Conservation (phyloP, 768 basidiomycete species). For the Phlebiopsis flavidoalba region DNA sequence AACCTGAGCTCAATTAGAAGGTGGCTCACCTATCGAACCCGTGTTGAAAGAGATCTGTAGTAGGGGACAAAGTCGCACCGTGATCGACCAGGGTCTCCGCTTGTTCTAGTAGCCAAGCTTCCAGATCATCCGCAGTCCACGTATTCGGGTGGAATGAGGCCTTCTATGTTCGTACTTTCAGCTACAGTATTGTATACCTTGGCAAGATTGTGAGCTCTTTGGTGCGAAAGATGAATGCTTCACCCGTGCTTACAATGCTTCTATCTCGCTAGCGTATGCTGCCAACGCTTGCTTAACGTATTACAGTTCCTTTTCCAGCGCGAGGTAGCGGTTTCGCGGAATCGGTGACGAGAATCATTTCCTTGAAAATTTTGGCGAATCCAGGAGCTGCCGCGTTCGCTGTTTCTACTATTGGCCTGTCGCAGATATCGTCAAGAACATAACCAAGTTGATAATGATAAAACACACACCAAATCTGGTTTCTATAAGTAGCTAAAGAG, state of each 20-base stretch:
- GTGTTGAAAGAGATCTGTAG: slow-evolving; percentile 4
- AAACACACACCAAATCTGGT: slow-evolving; percentile 9
- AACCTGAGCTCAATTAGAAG: background rate
- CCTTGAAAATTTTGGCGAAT: slow-evolving; percentile 36
- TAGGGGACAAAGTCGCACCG: background rate
- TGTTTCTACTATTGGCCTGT: slow-evolving; percentile 25
- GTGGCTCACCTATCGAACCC: slow-evolving; percentile 11
- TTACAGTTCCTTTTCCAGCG: slow-evolving; percentile 44
- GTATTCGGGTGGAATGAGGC: slow-evolving; percentile 10
- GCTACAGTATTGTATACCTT: slow-evolving; percentile 15
- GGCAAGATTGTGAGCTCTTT: background rate
- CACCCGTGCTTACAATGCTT: slow-evolving; percentile 30
- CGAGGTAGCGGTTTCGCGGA: slow-evolving; percentile 40
- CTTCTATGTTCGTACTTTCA: slow-evolving; percentile 5
- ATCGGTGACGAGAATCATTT: slow-evolving; percentile 44
- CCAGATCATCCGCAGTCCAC: slow-evolving; percentile 7
- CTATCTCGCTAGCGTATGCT: slow-evolving; percentile 42
- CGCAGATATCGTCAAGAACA: slow-evolving; percentile 22
- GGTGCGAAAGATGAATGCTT: background rate
- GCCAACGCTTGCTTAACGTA: slow-evolving; percentile 35
- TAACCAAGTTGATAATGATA: slow-evolving; percentile 1
- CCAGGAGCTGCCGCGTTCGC: slow-evolving; percentile 20
- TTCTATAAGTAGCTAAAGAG: slow-evolving; percentile 4
- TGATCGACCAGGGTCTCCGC: background rate
- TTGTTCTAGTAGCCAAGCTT: slow-evolving; percentile 12